Base-by-base conservation (phyloP, 2,329 filamentous ascomycete genomes). In the Parastagonospora avenae region DNA sequence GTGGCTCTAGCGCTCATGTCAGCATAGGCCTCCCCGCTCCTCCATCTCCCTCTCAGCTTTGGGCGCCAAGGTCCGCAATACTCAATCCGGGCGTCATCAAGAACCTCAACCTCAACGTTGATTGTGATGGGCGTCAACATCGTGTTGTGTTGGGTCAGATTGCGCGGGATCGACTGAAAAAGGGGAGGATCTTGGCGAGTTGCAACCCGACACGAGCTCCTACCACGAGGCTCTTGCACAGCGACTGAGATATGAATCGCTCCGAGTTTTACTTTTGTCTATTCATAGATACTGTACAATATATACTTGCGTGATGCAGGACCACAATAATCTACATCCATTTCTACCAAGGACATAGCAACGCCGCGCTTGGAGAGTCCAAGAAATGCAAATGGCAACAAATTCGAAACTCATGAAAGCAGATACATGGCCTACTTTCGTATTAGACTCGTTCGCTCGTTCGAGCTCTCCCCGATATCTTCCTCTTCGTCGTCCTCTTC, bases 361-460 rank as follows among this genome's bases (percentile, higher is more conserved):
- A 63, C 55, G 51, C 54, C 50, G 49, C 55, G 52, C 58, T 54
- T 51, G 40, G 42, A 55, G 27, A 38, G 19, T 24, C 50, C 27
- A 16, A 44, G 31, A 47, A 33, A 53, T 55, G 55, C 49, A 52
- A 46, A 42, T 29, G 14, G n/a, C 12, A 7, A 40, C 38, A 29
- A 40, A 40, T 8, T 29, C 12, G 7, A 5, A 40, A 5, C 14
- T 31, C n/a, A 12, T 40, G 24, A 40, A n/a, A 31, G 16, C 14
- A 31, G 7, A 24, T 38, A 15, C 32, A 43, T 12, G 6, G 14
- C 39, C 42, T 48, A 71, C 40, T 68, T 70, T 32, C 67, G 62
- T 36, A 73, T 48, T 32, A 72, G 54, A 3, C 65, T 63, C 24
- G 67, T 67, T 7, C 63, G 59, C 55, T 73, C 70, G 46, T 68